Percentiles rank a stretch among this genome's conserved stretches.
Conservation (phyloP, 2,329 filamentous ascomycete species). For the Nemania sp. region DNA sequence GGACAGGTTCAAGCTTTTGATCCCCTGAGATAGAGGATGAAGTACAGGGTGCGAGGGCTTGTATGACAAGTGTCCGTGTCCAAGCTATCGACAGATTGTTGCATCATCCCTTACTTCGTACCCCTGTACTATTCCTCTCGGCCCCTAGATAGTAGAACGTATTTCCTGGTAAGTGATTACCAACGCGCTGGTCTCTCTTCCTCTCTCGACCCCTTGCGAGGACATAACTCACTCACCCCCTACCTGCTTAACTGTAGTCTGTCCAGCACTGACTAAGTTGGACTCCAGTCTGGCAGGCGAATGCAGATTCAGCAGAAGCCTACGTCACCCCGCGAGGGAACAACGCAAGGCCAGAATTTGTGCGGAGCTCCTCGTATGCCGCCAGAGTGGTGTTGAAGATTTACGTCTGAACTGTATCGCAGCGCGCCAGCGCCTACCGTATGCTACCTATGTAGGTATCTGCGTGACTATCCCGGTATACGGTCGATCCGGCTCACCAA, state of each 20-base stretch:
- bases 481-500: conserved; percentile 24
- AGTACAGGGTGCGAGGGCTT: conserved; percentile 3
- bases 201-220: conserved; percentile 13
- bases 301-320: background rate
- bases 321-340: background rate
- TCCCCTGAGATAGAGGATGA: background rate
- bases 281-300: conserved; percentile 1
- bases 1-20: conserved; percentile 5
- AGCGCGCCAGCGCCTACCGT: too few relatives aligned
- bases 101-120: conserved; percentile 6
- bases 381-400: conserved; percentile 6
- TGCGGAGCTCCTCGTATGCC: conserved; percentile 12
- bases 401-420: background rate
- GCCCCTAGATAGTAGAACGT: conserved; percentile 9
- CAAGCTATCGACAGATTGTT: conserved; percentile 14
- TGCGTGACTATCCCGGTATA: conserved; percentile 8
- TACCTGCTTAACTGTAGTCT: background rate
- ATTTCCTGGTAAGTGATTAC: conserved; percentile 20
- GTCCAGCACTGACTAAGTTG: background rate
- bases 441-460: background rate
- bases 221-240: conserved; percentile 9
- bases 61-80: conserved; percentile 10
- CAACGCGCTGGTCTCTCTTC: conserved; percentile 21
- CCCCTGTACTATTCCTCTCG: conserved; percentile 19
- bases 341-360: background rate